These are phyloP conservation scores for Tephrocybe sp. DNA, from an alignment of 768 basidiomycete genomes.

Conservation along the genomic window DNA sequence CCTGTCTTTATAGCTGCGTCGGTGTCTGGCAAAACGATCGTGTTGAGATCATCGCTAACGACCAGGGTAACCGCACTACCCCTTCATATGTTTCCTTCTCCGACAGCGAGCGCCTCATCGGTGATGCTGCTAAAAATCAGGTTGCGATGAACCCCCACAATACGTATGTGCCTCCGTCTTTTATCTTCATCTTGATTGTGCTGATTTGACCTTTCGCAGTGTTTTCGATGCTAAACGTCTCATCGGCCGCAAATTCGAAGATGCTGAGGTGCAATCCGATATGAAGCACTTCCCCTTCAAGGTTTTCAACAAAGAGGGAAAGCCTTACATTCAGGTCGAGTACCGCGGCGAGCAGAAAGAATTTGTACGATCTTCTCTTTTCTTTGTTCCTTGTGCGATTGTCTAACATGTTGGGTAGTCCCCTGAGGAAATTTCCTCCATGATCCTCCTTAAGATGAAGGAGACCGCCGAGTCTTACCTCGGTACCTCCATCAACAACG, in stretches of 20 bases:
- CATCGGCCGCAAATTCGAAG: constrained; percentile 89
- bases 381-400: constrained; percentile 4
- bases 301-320: constrained; percentile 81
- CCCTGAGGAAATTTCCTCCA: constrained; percentile 97
- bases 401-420: constrained; percentile 50
- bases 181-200: not conserved
- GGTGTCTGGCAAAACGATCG: constrained; percentile 99
- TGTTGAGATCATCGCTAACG: constrained; percentile 97
- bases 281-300: constrained; percentile 94
- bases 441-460: constrained; percentile 98
- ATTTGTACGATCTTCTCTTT: constrained; percentile 58
- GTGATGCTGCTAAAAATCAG: constrained; percentile 98
- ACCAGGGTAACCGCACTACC: constrained; percentile 93
- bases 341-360: constrained; percentile 94
- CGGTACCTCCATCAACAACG: constrained; percentile 78
- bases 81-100: constrained; percentile 97
- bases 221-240: constrained; percentile 99
- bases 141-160: constrained; percentile 98
- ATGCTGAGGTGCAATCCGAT: constrained; percentile 80
- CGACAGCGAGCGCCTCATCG: constrained; percentile 94
- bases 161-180: constrained; percentile 46
- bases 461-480: constrained; percentile 97
- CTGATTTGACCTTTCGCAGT: constrained; percentile 33
- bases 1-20: constrained; percentile 68
- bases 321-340: constrained; percentile 84